phyloP scores from a whole-genome alignment of 441 rosid species.

The Populus tomentosa region DNA sequence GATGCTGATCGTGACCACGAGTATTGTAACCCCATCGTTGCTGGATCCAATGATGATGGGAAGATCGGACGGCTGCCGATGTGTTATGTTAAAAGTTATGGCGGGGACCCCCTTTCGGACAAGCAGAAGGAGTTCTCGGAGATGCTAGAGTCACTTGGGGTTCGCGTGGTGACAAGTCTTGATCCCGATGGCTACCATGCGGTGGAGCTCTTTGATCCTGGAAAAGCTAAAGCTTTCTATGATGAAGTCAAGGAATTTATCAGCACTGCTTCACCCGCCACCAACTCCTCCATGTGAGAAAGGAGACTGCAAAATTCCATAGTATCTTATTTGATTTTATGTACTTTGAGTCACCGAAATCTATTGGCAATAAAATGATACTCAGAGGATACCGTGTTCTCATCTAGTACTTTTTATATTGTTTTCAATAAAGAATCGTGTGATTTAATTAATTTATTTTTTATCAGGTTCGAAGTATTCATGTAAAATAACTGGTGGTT shows the following conservation, averaged over 20 bases:
- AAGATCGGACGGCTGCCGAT: conserved; percentile 47
- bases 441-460: no score
- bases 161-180: conserved; percentile 41
- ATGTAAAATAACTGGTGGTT: no score
- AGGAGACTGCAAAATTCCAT: not conserved
- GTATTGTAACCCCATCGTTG: conserved; percentile 50
- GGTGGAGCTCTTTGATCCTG: conserved; percentile 53
- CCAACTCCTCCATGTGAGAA: not conserved
- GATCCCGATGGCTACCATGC: conserved; percentile 57
- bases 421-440: no score
- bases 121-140: conserved; percentile 52
- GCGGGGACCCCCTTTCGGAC: conserved; percentile 69
- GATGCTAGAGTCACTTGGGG: conserved; percentile 50
- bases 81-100: conserved; percentile 47
- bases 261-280: not conserved
- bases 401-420: no score
- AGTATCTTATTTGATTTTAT: conserved; percentile 7
- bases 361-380: no score
- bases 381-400: no score
- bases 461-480: no score
- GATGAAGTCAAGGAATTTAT: conserved; percentile 37
- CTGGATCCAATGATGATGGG: conserved; percentile 19
- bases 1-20: conserved; percentile 70
- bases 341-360: no score
- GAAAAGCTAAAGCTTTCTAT: conserved; percentile 34